phyloP scores from a whole-genome alignment of 345 rosid genomes.

The Pelargonium nanum region DNA sequence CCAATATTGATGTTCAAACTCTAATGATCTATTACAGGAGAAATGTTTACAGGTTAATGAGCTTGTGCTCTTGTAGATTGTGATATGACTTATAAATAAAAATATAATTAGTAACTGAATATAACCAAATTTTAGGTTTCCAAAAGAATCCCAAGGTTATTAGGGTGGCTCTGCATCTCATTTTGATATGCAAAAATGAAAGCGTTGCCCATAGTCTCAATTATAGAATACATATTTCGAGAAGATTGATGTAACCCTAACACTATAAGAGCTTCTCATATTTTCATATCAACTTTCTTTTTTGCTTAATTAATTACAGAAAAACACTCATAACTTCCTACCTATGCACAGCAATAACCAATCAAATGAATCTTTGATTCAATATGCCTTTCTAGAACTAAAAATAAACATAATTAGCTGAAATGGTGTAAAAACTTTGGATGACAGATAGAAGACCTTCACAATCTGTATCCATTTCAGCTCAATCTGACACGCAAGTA shows the following conservation, averaged over 20 bases:
- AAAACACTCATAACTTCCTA: no score
- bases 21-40: background rate
- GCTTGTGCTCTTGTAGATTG: background rate
- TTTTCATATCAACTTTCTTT: no score
- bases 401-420: background rate
- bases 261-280: background rate
- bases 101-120: background rate
- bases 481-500: background rate
- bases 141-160: background rate
- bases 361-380: background rate
- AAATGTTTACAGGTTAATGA: background rate
- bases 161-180: no score
- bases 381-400: background rate
- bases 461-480: background rate
- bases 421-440: background rate
- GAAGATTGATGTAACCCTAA: background rate
- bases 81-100: background rate
- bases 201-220: background rate
- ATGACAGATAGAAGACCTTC: background rate
- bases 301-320: no score
- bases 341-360: background rate
- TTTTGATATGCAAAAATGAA: background rate
- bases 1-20: background rate
- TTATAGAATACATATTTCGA: no score
- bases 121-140: background rate